phyloP scores from a whole-genome alignment of 2,329 filamentous ascomycete genomes.

The Rosellinia necatrix region DNA sequence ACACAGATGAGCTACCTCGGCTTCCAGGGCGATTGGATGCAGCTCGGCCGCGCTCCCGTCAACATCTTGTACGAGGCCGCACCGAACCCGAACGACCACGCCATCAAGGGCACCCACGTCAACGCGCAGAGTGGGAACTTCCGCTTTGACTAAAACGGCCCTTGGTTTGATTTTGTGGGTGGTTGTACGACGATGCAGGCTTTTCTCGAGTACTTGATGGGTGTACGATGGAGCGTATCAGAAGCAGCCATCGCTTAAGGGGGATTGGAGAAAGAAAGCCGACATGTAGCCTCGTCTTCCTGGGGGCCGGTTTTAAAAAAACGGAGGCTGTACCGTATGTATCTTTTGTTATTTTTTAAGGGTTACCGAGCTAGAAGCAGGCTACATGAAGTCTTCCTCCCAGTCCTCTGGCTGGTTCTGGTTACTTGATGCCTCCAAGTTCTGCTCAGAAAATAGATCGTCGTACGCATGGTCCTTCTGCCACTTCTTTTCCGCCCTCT shows the following conservation, averaged over 20 bases:
- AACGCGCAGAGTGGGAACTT: slow-evolving; percentile 54
- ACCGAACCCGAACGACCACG: slow-evolving; percentile 88
- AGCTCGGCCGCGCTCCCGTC: slow-evolving; percentile 77
- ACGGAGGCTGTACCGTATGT: not conserved
- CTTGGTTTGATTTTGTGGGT: too few relatives aligned
- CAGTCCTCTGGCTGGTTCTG: slow-evolving; percentile 79
- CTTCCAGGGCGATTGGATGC: slow-evolving; percentile 94
- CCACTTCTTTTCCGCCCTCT: slow-evolving; percentile 87
- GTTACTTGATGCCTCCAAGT: slow-evolving; percentile 78
- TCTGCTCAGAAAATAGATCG: slow-evolving; percentile 83
- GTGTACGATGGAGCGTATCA: too few relatives aligned
- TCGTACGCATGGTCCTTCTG: slow-evolving; percentile 99
- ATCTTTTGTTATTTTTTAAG: not conserved
- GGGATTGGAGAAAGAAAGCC: too few relatives aligned
- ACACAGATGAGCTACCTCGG: slow-evolving; percentile 85
- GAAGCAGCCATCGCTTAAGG: too few relatives aligned
- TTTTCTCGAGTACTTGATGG: too few relatives aligned
- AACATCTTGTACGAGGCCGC: slow-evolving; percentile 94
- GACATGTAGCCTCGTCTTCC: too few relatives aligned
- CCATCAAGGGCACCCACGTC: slow-evolving; percentile 60
- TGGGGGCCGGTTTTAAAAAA: not conserved
- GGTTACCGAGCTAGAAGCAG: not conserved
- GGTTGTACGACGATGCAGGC: too few relatives aligned
- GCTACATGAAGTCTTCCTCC: slow-evolving; percentile 91
- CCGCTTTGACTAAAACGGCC: too few relatives aligned